Base-by-base conservation (phyloP, 805 yeast species). In the Priceomyces castillae region DNA sequence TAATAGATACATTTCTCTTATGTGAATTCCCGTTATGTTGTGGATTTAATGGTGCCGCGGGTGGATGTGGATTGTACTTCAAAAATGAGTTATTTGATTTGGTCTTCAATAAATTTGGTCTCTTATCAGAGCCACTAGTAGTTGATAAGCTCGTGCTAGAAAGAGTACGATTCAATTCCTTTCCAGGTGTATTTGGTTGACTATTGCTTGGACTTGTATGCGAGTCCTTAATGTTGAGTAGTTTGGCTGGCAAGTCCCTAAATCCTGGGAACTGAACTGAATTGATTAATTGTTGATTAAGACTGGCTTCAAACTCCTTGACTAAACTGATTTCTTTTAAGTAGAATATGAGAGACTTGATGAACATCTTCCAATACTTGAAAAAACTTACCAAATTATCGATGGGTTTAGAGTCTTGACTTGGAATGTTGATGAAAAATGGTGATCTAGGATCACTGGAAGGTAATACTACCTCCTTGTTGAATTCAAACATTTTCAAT, bases 261-360 rank as follows among this genome's bases (percentile, higher is more conserved):
- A 58, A 78, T 9, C 72, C 72, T 6, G 73, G 73, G 43, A 67
- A 66, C 50, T 67, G 68, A 26, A 69, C 60, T 25, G 71, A 61
- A 40, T 56, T 62, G 30, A 71, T 57, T 36, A 71, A 50, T 51
- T 71, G 76, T 41, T 55, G 58, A 40, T 63, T 63, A 42, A 71
- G 52, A 50, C 69, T 60, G 11, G 62, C 50, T 30, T 57, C 62
- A 53, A 78, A 71, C 49, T 71, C 79, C 56, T 76, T 77, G 43
- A 77, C 76, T 41, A 77, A 59, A 30, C 74, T 60, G 44, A 76
- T 61, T 51, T 78, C 75, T 45, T 61, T 66, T 36, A 67, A 57
- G 47, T 71, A 71, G 40, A 61, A 56, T 7, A 67, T 57, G 40
- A 71, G 51, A 7, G 71, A 58, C 46, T 61, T 61, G 46, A 71